phyloP scores from a whole-genome alignment of 164 flowering plant genomes.

The Nelumbo lutea region DNA sequence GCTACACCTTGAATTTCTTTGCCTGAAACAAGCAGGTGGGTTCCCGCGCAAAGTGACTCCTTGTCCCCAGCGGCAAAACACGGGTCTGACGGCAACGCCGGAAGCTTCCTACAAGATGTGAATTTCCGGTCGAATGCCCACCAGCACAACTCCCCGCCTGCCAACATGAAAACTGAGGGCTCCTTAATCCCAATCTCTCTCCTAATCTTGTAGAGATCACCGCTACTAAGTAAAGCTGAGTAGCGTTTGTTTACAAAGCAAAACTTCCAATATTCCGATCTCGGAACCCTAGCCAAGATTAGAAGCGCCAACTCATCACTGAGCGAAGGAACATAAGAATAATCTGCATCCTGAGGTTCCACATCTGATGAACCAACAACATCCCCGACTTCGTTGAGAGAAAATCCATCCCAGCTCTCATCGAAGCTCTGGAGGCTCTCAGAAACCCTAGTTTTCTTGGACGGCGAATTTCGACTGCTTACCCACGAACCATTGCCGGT shows the following conservation, averaged over 20 bases:
- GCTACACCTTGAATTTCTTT: conserved; percentile 48
- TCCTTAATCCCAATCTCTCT: conserved; percentile 39
- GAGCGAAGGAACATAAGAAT: conserved; percentile 40
- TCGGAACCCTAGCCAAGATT: conserved; percentile 61
- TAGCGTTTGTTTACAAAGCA: conserved; percentile 42
- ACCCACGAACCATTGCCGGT: background rate
- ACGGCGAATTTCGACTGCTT: background rate
- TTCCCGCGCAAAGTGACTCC: conserved; percentile 73
- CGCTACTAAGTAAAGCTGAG: conserved; percentile 31
- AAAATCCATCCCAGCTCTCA: conserved; percentile 1
- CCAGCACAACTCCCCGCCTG: conserved; percentile 62
- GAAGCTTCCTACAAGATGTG: conserved; percentile 43
- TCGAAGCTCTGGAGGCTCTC: background rate
- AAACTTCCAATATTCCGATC: conserved; percentile 54
- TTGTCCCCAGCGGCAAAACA: conserved; percentile 59
- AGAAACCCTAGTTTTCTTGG: conserved; percentile 11
- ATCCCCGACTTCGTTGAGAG: conserved; percentile 9
- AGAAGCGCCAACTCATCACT: conserved; percentile 52
- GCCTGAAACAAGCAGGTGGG: conserved; percentile 70
- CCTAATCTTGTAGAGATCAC: conserved; percentile 56
- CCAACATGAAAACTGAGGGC: conserved; percentile 57
- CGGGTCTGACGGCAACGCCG: conserved; percentile 46
- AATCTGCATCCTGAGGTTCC: conserved; percentile 90
- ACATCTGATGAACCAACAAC: conserved; percentile 20
- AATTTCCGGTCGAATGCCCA: conserved; percentile 51